Evolutionary conservation across 495 filamentous ascomycete species (phyloP), one percentile per base, ranked within the genome.

Genomic region (Aspergillus carlsbadensis): DNA sequence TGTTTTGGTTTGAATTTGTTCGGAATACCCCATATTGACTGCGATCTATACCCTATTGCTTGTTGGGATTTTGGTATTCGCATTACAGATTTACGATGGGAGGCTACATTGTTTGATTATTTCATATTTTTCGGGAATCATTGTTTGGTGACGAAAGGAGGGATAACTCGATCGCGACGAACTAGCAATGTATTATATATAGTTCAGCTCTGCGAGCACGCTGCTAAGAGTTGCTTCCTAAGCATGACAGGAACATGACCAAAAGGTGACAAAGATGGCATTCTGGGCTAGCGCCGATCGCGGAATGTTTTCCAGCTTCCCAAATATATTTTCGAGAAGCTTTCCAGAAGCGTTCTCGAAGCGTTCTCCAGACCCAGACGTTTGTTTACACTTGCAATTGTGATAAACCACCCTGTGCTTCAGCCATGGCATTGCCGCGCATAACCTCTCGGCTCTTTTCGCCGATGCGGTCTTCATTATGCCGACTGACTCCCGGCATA

Each of bases 21-120:
- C 24, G 26, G 36, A 34, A 31, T 52, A 52, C 47, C 47, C 47
- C n/a, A 39, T 39, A 2, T 26, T 50, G n/a, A 14, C 33, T 50
- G 18, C 5, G 18, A 15, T 4, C 7, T 50, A 35, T 21, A 24
- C 15, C 20, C 17, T 26, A 34, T 13, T 39, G 8, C 6, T 50
- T 26, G n/a, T 39, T 11, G 34, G 33, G 26, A 11, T 50, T 49
- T 36, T n/a, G n/a, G 18, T 6, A 14, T 8, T 34, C 35, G 6
- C 18, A 36, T 36, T 4, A 45, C 14, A 13, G 4, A 2, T 45
- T 14, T 26, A 20, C 29, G 17, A 22, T 37, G 34, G 47, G 47
- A 39, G 47, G 46, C 31, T 21, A 20, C 22, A 13, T 39, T 50
- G 47, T 49, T 41, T 3, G 41, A 21, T 4, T 43, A 17, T 41